phyloP scores from a whole-genome alignment of 208 protist genomes.

The Trypanosoma conorhini region DNA sequence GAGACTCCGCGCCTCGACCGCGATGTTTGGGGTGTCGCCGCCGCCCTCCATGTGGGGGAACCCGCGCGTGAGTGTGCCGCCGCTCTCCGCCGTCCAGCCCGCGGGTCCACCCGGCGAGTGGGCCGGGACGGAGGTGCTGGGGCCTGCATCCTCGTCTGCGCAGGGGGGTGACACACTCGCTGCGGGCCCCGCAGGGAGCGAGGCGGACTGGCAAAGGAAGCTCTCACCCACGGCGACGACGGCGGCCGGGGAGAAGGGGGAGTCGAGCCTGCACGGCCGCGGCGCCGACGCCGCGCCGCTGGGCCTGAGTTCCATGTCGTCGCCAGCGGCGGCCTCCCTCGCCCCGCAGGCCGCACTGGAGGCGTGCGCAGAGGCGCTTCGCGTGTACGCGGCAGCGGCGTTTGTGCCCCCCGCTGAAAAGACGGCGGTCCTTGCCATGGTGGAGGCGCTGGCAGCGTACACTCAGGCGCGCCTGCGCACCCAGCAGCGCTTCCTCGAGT shows the following conservation, averaged over 20 bases:
- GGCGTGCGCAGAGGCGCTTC: neutral
- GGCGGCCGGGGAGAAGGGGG: neutral
- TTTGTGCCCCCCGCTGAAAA: slow-evolving; percentile 17
- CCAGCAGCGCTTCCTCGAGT: slow-evolving; percentile 1
- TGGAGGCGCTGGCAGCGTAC: neutral
- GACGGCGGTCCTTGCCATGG: neutral
- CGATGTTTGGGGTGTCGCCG: neutral
- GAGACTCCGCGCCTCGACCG: neutral
- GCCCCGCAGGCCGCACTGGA: neutral
- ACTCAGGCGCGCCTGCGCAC: slow-evolving; percentile 5
- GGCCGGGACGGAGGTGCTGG: neutral
- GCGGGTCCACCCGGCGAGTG: neutral
- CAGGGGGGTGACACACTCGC: neutral
- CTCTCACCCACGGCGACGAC: neutral
- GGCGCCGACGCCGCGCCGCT: neutral
- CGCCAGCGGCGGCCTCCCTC: neutral
- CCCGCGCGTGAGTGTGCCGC: neutral
- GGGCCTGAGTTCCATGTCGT: neutral
- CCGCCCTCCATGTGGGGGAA: neutral
- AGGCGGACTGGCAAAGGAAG: neutral
- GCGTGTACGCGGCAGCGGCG: neutral
- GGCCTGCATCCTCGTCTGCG: neutral
- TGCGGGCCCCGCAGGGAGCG: neutral
- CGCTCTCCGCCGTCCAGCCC: neutral
- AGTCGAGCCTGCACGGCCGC: neutral